Base-by-base conservation (phyloP, 225 moss, liverwort and hornwort species). In the Straminergon stramineum region DNA sequence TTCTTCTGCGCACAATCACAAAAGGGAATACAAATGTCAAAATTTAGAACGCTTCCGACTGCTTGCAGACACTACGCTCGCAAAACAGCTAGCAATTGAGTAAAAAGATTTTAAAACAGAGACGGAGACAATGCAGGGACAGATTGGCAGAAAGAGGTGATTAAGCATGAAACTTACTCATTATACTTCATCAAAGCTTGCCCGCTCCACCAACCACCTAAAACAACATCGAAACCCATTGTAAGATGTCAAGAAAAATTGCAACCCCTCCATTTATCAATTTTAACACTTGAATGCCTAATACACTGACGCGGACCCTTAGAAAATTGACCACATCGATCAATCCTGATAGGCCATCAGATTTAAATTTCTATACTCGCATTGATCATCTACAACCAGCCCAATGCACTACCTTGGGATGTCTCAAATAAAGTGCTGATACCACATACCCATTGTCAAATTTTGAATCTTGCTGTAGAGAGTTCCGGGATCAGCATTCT, bases 191-290 rank as follows among this genome's bases (percentile, higher is more conserved):
- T 96, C 82, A 97, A 87, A 65, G 95, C 92, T 64, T 92, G 85
- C 51, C 96, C 97, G 86, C 92, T 96, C 96, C 97, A 97, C 97
- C 97, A 97, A 83, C 97, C 97, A 57, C 97, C 96, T 96, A 88
- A 75, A 87, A 27, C 48, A 79, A 52, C 85, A 88, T 85, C 81
- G 67, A 81, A n/a, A 26, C 4, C 57, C 57, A 27, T n/a, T 55
- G 55, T 51, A 48, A 58, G 75, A 58, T 75, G 83, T 84, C 79
- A 64, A 70, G 21, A 63, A 53, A 39, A 52, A 62, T 43, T 52
- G 28, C 64, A 81, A 35, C 45, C 64, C 81, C 81, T 48, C 13
- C n/a, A n/a, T 56, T 79, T 45, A 66, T 67, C 66, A 85, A 13
- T 14, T 80, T 84, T 17, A 79, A 63, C 19, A 79, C 32, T 83